A percentile compares a stretch with the other conserved stretches of the same genome.
Conservation (phyloP, 148 eudicot species). For the Euryodendron excelsum region DNA sequence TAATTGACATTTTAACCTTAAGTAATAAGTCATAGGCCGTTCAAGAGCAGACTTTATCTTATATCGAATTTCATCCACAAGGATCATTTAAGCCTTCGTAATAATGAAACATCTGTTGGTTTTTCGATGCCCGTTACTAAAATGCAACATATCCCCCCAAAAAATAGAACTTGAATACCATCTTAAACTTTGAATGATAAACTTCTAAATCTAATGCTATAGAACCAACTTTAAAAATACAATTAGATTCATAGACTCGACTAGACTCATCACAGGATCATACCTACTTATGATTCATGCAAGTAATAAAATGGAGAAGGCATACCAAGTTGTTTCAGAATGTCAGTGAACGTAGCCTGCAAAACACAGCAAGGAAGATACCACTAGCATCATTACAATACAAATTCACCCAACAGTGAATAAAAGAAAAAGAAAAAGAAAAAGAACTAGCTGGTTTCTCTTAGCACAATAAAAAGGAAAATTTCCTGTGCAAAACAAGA, state of each 20-base stretch:
- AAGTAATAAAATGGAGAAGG: not conserved
- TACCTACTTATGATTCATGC: not conserved
- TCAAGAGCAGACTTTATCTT: not conserved
- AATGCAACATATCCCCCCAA: not conserved
- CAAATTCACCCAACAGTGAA: not conserved
- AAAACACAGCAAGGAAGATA: conserved; percentile 18
- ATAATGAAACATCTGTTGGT: not conserved
- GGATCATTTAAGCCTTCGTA: not conserved
- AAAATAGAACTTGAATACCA: not conserved
- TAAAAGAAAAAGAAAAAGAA: not conserved
- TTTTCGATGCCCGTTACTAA: not conserved
- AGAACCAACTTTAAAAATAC: too few species aligned
- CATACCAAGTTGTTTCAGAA: conserved; percentile 86
- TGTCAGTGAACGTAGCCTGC: conserved; percentile 98
- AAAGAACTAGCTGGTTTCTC: not conserved
- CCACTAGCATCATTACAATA: not conserved
- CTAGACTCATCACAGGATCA: not conserved
- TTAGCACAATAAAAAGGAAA: not conserved
- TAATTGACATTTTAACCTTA: not conserved
- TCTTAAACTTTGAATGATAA: not conserved
- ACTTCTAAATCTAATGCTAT: too few species aligned
- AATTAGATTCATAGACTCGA: not conserved
- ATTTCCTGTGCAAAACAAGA: not conserved
- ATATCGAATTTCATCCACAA: not conserved
- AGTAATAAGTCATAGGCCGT: not conserved